These are phyloP conservation scores for Phytophthora hibernalis DNA, from an alignment of 352 stramenopile species.

Conservation along the genomic window DNA sequence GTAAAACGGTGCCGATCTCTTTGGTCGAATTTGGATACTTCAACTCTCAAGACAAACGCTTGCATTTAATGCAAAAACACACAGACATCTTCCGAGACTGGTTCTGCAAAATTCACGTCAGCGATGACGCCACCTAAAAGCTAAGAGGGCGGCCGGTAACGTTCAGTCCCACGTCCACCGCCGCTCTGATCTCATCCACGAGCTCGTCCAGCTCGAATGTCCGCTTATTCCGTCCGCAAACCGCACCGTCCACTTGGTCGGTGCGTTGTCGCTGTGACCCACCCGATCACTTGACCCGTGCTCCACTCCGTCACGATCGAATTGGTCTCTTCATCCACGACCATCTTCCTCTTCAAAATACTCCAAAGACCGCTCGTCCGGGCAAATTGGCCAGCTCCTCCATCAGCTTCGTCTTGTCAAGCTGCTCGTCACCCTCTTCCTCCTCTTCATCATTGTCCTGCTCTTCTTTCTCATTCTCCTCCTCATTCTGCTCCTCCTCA, in stretches of 20 bases:
- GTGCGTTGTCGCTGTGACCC: slow-evolving; percentile 16
- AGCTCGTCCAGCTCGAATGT: slow-evolving; percentile 30
- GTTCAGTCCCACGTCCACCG: slow-evolving; percentile 25
- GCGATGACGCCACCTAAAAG: slow-evolving; percentile 4
- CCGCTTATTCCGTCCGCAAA: slow-evolving; percentile 30
- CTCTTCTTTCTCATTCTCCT: background rate
- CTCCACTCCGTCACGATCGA: slow-evolving; percentile 30
- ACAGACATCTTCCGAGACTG: background rate
- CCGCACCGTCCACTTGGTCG: slow-evolving; percentile 31
- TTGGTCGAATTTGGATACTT: background rate
- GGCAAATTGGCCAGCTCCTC: slow-evolving; percentile 28
- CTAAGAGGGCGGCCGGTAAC: slow-evolving; percentile 11
- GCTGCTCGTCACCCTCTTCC: slow-evolving; percentile 1
- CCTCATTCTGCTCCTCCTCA: background rate
- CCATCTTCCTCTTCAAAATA: slow-evolving; percentile 28
- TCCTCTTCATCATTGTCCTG: background rate
- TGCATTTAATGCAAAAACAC: background rate
- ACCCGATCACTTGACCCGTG: slow-evolving; percentile 34
- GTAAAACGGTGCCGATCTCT: background rate
- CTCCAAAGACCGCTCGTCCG: slow-evolving; percentile 35
- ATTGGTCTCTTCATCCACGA: slow-evolving; percentile 17
- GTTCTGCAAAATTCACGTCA: background rate
- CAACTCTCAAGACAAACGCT: background rate
- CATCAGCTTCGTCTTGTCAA: slow-evolving; percentile 36
- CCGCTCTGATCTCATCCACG: slow-evolving; percentile 27